These are phyloP conservation scores for Tuber brumale DNA, from an alignment of 495 filamentous ascomycete species.

Conservation along the genomic window DNA sequence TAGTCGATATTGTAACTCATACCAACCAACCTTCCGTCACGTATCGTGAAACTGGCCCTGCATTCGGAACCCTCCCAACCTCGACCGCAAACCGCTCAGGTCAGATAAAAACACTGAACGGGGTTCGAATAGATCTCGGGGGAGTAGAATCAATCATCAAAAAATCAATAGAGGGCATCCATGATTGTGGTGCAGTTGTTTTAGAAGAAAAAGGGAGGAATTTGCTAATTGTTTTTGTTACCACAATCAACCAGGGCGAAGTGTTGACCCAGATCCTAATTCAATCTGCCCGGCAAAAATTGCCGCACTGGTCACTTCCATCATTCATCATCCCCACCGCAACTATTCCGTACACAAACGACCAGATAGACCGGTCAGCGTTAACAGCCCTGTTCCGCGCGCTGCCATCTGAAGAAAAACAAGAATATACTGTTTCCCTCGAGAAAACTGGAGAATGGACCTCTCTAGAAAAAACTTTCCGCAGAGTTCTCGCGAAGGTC, in stretches of 20 bases:
- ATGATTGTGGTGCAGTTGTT: slow-evolving; percentile 26
- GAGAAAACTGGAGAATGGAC: slow-evolving; percentile 43
- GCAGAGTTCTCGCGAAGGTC: slow-evolving; percentile 57
- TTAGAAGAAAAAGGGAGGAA: slow-evolving; percentile 16
- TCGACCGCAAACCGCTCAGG: slow-evolving; percentile 10
- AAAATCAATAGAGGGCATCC: slow-evolving; percentile 7
- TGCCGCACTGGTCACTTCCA: slow-evolving; percentile 37
- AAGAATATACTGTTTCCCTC: slow-evolving; percentile 18
- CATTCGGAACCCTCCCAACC: slow-evolving; percentile 32
- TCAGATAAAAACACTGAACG: slow-evolving; percentile 23
- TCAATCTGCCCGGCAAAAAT: slow-evolving; percentile 13
- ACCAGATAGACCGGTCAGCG: slow-evolving; percentile 17
- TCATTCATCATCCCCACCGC: slow-evolving; percentile 30
- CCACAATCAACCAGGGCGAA: slow-evolving; percentile 3
- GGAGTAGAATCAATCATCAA: slow-evolving; percentile 19
- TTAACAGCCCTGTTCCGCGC: slow-evolving; percentile 24
- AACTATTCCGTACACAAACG: slow-evolving; percentile 15
- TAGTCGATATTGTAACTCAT: slow-evolving; percentile 49
- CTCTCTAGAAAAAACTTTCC: slow-evolving; percentile 49
- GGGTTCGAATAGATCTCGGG: slow-evolving; percentile 31
- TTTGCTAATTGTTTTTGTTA: slow-evolving; percentile 26
- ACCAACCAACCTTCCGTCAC: slow-evolving; percentile 49
- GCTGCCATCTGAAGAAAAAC: slow-evolving; percentile 11
- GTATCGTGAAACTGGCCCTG: slow-evolving; percentile 46
- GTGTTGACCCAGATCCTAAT: not conserved